Conservation (phyloP, 176 grass and related monocot species). For the Pontederia paniculata region DNA sequence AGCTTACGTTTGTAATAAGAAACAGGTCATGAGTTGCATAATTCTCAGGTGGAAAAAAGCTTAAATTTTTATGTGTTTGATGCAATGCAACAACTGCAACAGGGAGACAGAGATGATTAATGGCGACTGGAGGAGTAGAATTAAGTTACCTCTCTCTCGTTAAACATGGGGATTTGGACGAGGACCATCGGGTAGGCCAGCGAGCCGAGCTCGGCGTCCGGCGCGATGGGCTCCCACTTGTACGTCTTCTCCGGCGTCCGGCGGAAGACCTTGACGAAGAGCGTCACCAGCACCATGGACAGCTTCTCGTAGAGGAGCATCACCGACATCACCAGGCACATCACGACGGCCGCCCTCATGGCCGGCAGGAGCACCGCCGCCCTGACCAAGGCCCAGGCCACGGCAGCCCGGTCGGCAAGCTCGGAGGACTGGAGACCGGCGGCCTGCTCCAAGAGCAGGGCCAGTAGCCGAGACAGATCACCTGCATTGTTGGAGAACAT, state of each 20-base stretch:
- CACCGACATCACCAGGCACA: conserved; percentile 67
- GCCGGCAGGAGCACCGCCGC: conserved; percentile 32
- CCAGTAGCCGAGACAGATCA: not conserved
- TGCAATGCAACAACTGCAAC: too few species aligned
- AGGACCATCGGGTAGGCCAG: conserved; percentile 58
- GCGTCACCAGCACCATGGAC: conserved; percentile 58
- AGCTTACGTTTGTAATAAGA: too few species aligned
- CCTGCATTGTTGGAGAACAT: not conserved
- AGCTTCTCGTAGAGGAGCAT: conserved; percentile 70
- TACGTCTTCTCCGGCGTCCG: conserved; percentile 34
- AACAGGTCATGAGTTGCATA: too few species aligned
- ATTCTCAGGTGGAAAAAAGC: too few species aligned
- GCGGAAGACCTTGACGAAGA: conserved; percentile 28
- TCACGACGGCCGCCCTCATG: conserved; percentile 37
- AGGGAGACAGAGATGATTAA: not conserved
- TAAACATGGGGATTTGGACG: conserved; percentile 98
- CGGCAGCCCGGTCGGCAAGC: not conserved
- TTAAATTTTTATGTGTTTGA: not conserved
- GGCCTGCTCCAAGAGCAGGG: not conserved
- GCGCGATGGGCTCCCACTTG: conserved; percentile 48
- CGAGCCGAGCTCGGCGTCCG: conserved; percentile 18
- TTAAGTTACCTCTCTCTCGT: conserved; percentile 71
- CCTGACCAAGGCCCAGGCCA: conserved; percentile 23
- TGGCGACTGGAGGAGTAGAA: not conserved
- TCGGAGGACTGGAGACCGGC: not conserved